These are phyloP conservation scores for Eucalyptus camaldulensis DNA, from an alignment of 345 rosid species.

Conservation along the genomic window DNA sequence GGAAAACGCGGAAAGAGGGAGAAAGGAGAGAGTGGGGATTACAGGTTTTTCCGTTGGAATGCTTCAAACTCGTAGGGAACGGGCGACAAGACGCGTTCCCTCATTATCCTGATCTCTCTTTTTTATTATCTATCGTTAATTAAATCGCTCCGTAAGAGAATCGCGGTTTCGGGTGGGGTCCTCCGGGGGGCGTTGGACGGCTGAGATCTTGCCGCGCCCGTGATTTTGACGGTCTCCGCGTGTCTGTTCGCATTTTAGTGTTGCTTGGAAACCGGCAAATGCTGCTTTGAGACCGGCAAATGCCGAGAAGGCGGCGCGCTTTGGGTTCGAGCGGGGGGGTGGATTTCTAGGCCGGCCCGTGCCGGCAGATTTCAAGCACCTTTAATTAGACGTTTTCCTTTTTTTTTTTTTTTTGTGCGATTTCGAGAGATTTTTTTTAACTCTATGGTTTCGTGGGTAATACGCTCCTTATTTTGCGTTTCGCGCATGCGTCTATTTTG, in stretches of 20 bases:
- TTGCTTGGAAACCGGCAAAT: not conserved
- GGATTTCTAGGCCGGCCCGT: not conserved
- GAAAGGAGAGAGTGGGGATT: not conserved
- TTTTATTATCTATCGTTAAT: not conserved
- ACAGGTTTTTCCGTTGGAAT: not conserved
- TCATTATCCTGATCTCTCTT: not conserved
- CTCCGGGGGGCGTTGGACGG: not conserved
- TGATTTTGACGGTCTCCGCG: not conserved
- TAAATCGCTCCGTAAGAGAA: not conserved
- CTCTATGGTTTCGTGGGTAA: fast-evolving
- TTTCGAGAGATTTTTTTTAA: too few species aligned
- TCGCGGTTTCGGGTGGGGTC: not conserved
- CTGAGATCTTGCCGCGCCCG: not conserved
- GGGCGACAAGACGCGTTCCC: not conserved
- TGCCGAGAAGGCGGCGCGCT: not conserved
- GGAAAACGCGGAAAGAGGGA: not conserved
- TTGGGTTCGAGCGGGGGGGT: not conserved
- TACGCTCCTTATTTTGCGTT: not conserved
- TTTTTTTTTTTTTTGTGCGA: too few species aligned
- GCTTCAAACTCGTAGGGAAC: not conserved
- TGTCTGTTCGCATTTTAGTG: not conserved
- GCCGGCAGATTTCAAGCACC: not conserved
- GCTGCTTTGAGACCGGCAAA: not conserved
- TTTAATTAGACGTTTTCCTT: not conserved
- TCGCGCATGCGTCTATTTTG: fast-evolving